phyloP scores from a whole-genome alignment of 2,329 filamentous ascomycete species.

The Conoideocrella luteorostrata region DNA sequence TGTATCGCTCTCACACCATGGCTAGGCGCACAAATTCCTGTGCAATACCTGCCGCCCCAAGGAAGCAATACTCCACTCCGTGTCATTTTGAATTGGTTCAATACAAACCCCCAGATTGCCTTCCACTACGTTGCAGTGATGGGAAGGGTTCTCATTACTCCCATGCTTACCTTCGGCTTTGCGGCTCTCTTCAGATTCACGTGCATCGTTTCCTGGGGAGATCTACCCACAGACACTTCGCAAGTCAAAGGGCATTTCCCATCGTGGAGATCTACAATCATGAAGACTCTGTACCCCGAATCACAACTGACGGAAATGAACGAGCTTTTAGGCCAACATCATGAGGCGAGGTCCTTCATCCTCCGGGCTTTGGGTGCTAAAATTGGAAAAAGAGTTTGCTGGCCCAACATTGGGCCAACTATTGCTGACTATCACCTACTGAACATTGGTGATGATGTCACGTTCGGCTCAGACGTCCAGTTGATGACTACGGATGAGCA shows the following conservation, averaged over 20 bases:
- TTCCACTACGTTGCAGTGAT: constrained; percentile 44
- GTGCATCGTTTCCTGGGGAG: constrained; percentile 33
- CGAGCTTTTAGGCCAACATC: constrained; percentile 46
- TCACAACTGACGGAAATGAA: constrained; percentile 40
- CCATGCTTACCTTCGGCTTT: constrained; percentile 37
- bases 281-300: constrained; percentile 37
- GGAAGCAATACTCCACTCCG: constrained; percentile 28
- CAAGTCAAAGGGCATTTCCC: constrained; percentile 27
- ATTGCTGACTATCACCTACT: constrained; percentile 49
- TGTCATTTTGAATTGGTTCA: constrained; percentile 43
- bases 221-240: constrained; percentile 25
- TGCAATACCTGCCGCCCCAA: constrained; percentile 32
- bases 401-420: constrained; percentile 49
- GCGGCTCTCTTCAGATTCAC: constrained; percentile 33
- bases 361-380: constrained; percentile 43
- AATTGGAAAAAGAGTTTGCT: constrained; percentile 47
- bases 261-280: constrained; percentile 37
- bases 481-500: constrained; percentile 45
- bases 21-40: constrained; percentile 35
- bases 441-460: constrained; percentile 50
- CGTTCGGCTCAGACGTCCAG: constrained; percentile 49
- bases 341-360: constrained; percentile 45
- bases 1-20: constrained; percentile 39
- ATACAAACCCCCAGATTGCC: constrained; percentile 35
- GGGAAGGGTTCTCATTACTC: constrained; percentile 32